Conservation (phyloP, 2,329 filamentous ascomycete species). For the Monosporascus ibericus region DNA sequence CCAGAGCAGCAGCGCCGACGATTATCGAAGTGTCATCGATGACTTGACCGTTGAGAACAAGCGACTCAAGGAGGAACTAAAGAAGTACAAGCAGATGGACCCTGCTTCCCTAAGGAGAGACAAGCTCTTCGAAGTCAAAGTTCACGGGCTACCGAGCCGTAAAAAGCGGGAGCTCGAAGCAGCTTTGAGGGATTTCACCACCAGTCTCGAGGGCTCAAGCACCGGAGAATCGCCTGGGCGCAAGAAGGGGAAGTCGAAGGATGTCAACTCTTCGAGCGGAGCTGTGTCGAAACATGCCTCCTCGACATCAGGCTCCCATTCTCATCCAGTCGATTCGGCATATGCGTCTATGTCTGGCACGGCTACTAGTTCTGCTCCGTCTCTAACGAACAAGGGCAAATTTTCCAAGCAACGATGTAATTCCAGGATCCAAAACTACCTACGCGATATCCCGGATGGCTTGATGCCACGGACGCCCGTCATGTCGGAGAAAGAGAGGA, state of each 20-base stretch:
- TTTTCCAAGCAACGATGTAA: constrained; percentile 36
- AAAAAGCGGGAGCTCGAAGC: constrained; percentile 75
- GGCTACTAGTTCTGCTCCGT: constrained; percentile 38
- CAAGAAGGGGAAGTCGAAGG: constrained; percentile 34
- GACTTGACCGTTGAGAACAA: constrained; percentile 82
- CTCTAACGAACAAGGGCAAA: constrained; percentile 27
- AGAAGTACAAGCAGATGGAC: constrained; percentile 62
- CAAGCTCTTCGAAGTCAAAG: constrained; percentile 76
- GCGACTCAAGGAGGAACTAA: constrained; percentile 66
- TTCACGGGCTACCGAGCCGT: constrained; percentile 64
- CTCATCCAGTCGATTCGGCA: constrained; percentile 53
- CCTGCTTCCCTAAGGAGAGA: constrained; percentile 64
- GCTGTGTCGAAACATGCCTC: constrained; percentile 43
- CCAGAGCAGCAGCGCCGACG: constrained; percentile 60
- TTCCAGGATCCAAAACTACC: constrained; percentile 61
- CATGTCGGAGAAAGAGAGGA: constrained; percentile 69
- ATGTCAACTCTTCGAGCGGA: constrained; percentile 35
- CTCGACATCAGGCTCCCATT: constrained; percentile 46
- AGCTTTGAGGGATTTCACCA: constrained; percentile 64
- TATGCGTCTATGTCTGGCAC: constrained; percentile 61
- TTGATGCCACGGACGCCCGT: constrained; percentile 54
- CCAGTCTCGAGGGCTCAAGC: constrained; percentile 49
- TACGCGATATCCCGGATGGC: constrained; percentile 66
- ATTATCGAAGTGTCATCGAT: constrained; percentile 78
- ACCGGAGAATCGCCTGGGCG: constrained; percentile 36